phyloP scores from a whole-genome alignment of 2,329 filamentous ascomycete genomes.

The Trichothecium sympodiale region DNA sequence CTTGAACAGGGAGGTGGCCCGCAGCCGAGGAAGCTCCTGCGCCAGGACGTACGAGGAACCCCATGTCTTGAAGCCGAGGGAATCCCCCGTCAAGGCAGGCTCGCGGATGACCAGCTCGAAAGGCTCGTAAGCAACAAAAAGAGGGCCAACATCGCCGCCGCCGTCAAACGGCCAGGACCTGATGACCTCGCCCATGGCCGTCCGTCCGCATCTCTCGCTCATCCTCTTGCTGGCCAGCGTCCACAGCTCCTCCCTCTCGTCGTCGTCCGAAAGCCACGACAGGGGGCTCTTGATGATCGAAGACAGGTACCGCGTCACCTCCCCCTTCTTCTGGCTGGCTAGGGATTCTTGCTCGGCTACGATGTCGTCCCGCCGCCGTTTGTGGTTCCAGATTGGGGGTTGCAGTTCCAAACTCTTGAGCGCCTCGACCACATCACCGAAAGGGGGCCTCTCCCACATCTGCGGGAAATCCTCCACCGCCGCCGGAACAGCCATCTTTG shows the following conservation, averaged over 20 bases:
- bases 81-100: slow-evolving; percentile 78
- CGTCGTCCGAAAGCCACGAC: slow-evolving; percentile 57
- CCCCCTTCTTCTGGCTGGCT: slow-evolving; percentile 29
- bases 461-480: slow-evolving; percentile 57
- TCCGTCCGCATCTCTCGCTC: slow-evolving; percentile 73
- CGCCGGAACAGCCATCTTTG: slow-evolving; percentile 1
- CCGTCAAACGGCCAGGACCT: slow-evolving; percentile 40
- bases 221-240: slow-evolving; percentile 68
- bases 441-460: slow-evolving; percentile 65
- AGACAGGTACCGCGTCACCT: slow-evolving; percentile 55
- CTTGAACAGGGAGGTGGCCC: slow-evolving; percentile 30
- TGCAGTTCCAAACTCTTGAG: slow-evolving; percentile 56
- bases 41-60: slow-evolving; percentile 81
- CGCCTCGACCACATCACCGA: slow-evolving; percentile 48
- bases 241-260: slow-evolving; percentile 60
- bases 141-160: slow-evolving; percentile 11
- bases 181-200: slow-evolving; percentile 45
- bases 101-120: slow-evolving; percentile 69
- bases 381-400: slow-evolving; percentile 56
- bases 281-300: slow-evolving; percentile 57
- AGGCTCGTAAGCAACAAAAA: slow-evolving; percentile 17
- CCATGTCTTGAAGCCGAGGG: slow-evolving; percentile 91
- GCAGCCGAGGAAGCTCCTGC: slow-evolving; percentile 49
- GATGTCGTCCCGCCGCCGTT: slow-evolving; percentile 28
- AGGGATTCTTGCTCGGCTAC: slow-evolving; percentile 29